phyloP scores from a whole-genome alignment of 768 basidiomycete genomes.

The Termitomyces sp. region DNA sequence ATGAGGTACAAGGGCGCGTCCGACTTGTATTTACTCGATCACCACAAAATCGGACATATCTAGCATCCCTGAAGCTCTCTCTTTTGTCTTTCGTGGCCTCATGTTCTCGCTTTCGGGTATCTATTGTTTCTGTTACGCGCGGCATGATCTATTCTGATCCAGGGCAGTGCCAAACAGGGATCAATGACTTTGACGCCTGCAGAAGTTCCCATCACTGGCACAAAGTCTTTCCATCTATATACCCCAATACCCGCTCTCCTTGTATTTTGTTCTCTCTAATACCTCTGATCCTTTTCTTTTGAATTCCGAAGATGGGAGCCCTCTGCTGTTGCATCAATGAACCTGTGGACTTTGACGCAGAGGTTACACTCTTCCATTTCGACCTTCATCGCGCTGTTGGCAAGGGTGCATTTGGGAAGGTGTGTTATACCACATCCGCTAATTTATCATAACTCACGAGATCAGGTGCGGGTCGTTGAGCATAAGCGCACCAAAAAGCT shows the following conservation, averaged over 20 bases:
- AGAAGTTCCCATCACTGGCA: conserved; percentile 14
- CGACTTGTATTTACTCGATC: not conserved
- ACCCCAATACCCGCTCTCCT: conserved; percentile 30
- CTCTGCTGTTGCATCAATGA: conserved; percentile 57
- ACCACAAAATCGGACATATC: not conserved
- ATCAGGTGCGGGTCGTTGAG: conserved; percentile 92
- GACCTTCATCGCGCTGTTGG: conserved; percentile 94
- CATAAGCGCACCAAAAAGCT: conserved; percentile 91
- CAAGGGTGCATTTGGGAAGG: conserved; percentile 98
- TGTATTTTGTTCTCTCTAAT: conserved; percentile 34
- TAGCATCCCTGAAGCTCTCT: not conserved
- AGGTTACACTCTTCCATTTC: conserved; percentile 93
- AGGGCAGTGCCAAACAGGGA: conserved; percentile 19
- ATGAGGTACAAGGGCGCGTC: not conserved
- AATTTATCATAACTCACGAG: conserved; percentile 3
- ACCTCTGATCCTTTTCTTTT: conserved; percentile 25
- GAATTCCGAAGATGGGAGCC: conserved; percentile 51
- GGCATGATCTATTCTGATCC: not conserved
- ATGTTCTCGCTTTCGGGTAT: conserved; percentile 9
- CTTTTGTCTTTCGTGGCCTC: conserved; percentile 18
- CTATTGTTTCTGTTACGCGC: conserved; percentile 16
- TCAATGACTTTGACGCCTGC: conserved; percentile 18
- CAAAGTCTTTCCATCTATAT: conserved; percentile 13
- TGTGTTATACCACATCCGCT: conserved; percentile 28
- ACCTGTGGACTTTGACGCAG: conserved; percentile 81